phyloP scores from a whole-genome alignment of 768 basidiomycete species.

The Suillus plorans region DNA sequence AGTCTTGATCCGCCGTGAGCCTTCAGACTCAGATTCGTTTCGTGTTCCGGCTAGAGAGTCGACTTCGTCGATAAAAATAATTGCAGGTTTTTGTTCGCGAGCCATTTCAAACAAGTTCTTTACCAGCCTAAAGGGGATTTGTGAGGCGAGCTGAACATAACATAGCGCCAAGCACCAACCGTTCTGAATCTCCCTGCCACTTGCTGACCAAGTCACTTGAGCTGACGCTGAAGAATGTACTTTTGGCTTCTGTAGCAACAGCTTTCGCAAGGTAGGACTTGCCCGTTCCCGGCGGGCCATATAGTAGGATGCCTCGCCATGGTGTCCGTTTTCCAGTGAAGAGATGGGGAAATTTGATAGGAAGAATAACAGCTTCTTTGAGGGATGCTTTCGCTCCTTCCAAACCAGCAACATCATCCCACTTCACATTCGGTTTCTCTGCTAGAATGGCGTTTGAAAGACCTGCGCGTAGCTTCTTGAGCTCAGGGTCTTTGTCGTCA shows the following conservation, averaged over 20 bases:
- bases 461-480: constrained; percentile 94
- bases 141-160: not conserved
- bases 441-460: constrained; percentile 85
- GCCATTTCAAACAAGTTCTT: constrained; percentile 97
- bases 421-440: constrained; percentile 94
- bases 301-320: constrained; percentile 93
- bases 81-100: constrained; percentile 92
- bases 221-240: constrained; percentile 97
- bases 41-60: constrained; percentile 94
- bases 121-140: constrained; percentile 61
- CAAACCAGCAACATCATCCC: constrained; percentile 98
- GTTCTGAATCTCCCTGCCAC: constrained; percentile 99
- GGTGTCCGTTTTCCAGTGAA: constrained; percentile 99
- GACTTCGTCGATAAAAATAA: constrained; percentile 99
- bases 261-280: constrained; percentile 98
- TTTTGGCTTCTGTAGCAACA: constrained; percentile 98
- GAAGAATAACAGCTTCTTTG: constrained; percentile 98
- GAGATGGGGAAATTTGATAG: constrained; percentile 98
- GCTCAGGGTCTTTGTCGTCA: constrained; percentile 86
- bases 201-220: constrained; percentile 96
- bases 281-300: constrained; percentile 97
- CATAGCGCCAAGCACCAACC: constrained; percentile 48
- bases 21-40: constrained; percentile 96
- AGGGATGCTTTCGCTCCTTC: constrained; percentile 93
- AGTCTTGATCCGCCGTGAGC: constrained; percentile 95